Evolutionary conservation across 2,329 filamentous ascomycete species (phyloP).

Genomic region (Fusarium begoniae): DNA sequence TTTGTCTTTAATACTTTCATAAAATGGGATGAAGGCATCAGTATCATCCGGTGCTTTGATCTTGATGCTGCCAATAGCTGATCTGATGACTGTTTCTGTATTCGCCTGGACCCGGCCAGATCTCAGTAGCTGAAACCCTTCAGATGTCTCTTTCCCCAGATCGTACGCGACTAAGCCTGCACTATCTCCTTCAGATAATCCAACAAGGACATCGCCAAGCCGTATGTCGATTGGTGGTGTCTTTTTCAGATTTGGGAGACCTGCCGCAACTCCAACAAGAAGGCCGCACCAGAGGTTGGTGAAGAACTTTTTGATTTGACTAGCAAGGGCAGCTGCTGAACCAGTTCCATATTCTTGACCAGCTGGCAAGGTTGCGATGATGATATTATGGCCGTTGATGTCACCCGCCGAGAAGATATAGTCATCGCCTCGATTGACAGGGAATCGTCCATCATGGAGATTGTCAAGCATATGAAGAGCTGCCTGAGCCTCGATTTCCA

Average conservation of each 20-base stretch:
- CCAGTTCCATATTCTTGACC: constrained; percentile 48
- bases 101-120: constrained; percentile 37
- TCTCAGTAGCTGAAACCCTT: constrained; percentile 41
- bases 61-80: constrained; percentile 48
- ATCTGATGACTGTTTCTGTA: constrained; percentile 46
- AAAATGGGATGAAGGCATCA: constrained; percentile 34
- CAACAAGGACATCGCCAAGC: constrained; percentile 51
- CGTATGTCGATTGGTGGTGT: constrained; percentile 47
- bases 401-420: constrained; percentile 50
- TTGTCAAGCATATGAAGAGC: constrained; percentile 49
- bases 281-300: constrained; percentile 50
- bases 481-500: constrained; percentile 49
- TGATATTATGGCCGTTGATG: constrained; percentile 48
- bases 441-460: constrained; percentile 45
- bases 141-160: constrained; percentile 45
- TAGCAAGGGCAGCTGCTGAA: constrained; percentile 47
- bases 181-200: constrained; percentile 34
- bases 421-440: constrained; percentile 45
- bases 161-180: constrained; percentile 46
- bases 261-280: constrained; percentile 50
- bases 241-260: constrained; percentile 42
- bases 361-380: constrained; percentile 47
- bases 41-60: constrained; percentile 36
- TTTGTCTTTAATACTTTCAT: constrained; percentile 38
- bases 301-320: constrained; percentile 48